A percentile compares a stretch with the other conserved stretches of the same genome.
These are phyloP conservation scores for Fusarium goolgardi DNA, from an alignment of 2,329 filamentous ascomycete genomes.

Conservation along the genomic window DNA sequence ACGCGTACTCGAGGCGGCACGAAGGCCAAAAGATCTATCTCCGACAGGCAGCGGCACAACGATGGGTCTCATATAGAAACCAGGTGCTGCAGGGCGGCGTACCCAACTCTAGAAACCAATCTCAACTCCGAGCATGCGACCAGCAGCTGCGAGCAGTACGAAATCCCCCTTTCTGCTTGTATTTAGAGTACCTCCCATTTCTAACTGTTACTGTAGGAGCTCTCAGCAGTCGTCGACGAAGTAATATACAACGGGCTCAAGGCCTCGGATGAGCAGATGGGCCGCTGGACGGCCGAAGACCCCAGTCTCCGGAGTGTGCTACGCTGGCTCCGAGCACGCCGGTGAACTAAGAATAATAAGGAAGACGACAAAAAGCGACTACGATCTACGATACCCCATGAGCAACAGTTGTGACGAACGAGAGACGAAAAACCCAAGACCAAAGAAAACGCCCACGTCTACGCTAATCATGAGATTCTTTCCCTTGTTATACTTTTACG, in stretches of 20 bases:
- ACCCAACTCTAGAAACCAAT: slow-evolving; percentile 60
- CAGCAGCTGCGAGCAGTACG: slow-evolving; percentile 67
- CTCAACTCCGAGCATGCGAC: slow-evolving; percentile 65
- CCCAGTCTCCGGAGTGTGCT: slow-evolving; percentile 67
- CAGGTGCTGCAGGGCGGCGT: slow-evolving; percentile 64
- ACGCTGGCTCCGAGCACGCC: slow-evolving; percentile 65
- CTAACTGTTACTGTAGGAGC: slow-evolving; percentile 55
- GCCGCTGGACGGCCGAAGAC: slow-evolving; percentile 73
- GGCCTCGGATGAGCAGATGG: slow-evolving; percentile 63
- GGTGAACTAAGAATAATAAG: slow-evolving; percentile 27
- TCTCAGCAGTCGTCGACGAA: slow-evolving; percentile 69
- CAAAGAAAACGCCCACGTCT: slow-evolving; percentile 19
- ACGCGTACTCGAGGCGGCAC: slow-evolving; percentile 70
- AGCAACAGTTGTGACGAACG: slow-evolving; percentile 29
- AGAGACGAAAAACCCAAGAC: slow-evolving; percentile 29
- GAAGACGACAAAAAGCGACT: slow-evolving; percentile 22
- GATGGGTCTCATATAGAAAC: slow-evolving; percentile 68
- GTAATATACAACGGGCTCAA: slow-evolving; percentile 67
- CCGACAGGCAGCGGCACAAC: slow-evolving; percentile 68
- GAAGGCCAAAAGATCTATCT: slow-evolving; percentile 74
- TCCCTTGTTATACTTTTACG: slow-evolving; percentile 38
- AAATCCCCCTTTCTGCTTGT: slow-evolving; percentile 19
- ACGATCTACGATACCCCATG: slow-evolving; percentile 31
- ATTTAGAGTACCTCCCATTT: not conserved
- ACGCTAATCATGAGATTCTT: slow-evolving; percentile 33